Evolutionary conservation across 176 grass and related monocot genomes (phyloP), one percentile per base, ranked within the genome.

Genomic region (Panicum miliaceum): DNA sequence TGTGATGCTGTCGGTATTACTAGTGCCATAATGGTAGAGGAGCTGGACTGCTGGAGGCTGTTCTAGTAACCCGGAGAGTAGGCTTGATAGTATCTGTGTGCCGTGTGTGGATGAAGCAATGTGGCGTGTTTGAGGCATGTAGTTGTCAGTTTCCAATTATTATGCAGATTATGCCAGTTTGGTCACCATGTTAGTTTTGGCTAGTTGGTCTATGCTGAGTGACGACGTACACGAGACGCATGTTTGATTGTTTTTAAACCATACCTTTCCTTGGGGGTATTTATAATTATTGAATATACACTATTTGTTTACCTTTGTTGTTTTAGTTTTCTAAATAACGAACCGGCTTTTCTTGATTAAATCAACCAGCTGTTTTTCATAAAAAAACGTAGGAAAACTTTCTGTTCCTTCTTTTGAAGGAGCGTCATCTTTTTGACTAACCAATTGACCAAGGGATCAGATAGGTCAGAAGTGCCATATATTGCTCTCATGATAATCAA

Each of bases 401-500:
- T 12, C 26, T 11, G 6, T 52, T 16, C 48, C 53, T 52, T 79
- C 38, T 34, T 25, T 53, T 12, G 5, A 38, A 68, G 51, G 35
- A 25, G 6, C 23, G 69, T 71, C 13, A n/a, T 69, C 47, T 75
- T 50, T 75, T 75, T 60, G 45, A 62, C 19, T 58, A 61, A 35
- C 43, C 11, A 52, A 18, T 81, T 47, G 53, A 60, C 29, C 22
- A 61, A 25, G 11, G 18, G 25, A 42, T 22, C 26, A 63, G 29
- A 71, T 76, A 25, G 40, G 46, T 43, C 5, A 54, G 52, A 81
- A 76, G 35, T 71, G 23, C 16, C 64, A 51, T 22, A 20, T 78
- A 5, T 46, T 45, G 16, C 12, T 57, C 35, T 81, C 54, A 5
- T 72, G 26, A 70, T 90, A 58, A 86, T 82, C 6, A 70, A 86